Percentiles rank a stretch among this genome's conserved stretches.
Evolutionary conservation across 2,329 filamentous ascomycete species (phyloP).

Genomic region (Chaetomium strumarium): DNA sequence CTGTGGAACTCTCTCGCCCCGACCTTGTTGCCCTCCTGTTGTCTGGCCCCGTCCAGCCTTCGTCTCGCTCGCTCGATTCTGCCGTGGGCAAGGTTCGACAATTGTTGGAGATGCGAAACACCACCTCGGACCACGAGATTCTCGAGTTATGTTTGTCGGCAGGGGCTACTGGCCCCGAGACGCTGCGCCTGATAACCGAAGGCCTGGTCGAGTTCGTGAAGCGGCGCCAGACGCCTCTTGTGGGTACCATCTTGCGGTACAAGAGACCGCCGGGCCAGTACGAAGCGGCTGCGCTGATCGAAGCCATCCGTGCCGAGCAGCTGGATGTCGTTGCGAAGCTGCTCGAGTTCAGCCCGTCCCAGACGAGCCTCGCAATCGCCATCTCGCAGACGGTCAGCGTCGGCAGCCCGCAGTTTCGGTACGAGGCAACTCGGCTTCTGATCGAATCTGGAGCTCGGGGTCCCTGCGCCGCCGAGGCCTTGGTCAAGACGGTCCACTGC

Average conservation of each 20-base stretch:
- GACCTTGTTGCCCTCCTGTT: slow-evolving; percentile 23
- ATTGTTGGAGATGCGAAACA: slow-evolving; percentile 13
- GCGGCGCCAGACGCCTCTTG: slow-evolving; percentile 13
- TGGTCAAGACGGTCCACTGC: slow-evolving; percentile 20
- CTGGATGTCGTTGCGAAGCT: slow-evolving; percentile 20
- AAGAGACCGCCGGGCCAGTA: slow-evolving; percentile 17
- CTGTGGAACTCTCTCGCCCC: slow-evolving; percentile 20
- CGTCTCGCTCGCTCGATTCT: slow-evolving; percentile 22
- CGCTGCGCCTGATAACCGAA: slow-evolving; percentile 21
- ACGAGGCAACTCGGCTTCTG: slow-evolving; percentile 17
- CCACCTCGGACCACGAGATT: slow-evolving; percentile 12
- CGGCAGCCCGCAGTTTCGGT: slow-evolving; percentile 13
- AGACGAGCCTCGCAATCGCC: slow-evolving; percentile 18
- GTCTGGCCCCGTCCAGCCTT: slow-evolving; percentile 21
- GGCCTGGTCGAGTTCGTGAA: slow-evolving; percentile 23
- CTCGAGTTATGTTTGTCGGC: slow-evolving; percentile 23
- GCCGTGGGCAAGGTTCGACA: slow-evolving; percentile 21
- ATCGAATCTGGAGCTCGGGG: slow-evolving; percentile 22
- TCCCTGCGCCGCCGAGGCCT: slow-evolving; percentile 19
- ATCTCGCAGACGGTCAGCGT: slow-evolving; percentile 21
- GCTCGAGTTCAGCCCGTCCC: slow-evolving; percentile 20
- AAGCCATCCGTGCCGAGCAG: slow-evolving; percentile 23
- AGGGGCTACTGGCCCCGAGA: slow-evolving; percentile 23
- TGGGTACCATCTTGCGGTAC: slow-evolving; percentile 22
- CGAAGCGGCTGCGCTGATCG: slow-evolving; percentile 22